These are phyloP conservation scores for Phytophthora niederhauseri DNA, from an alignment of 352 stramenopile species.

Conservation along the genomic window DNA sequence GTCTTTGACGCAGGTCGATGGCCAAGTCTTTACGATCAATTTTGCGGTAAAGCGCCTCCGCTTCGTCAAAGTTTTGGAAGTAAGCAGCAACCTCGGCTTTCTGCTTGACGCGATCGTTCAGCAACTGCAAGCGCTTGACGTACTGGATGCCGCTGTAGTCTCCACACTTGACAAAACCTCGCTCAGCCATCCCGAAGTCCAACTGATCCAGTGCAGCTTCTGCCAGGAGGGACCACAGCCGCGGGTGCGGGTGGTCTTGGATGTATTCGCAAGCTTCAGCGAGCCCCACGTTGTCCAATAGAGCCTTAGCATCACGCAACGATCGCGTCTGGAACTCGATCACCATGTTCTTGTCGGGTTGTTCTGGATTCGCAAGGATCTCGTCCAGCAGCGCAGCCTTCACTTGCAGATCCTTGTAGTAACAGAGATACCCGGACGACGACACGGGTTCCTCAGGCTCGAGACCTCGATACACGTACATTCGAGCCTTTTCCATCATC, in stretches of 20 bases:
- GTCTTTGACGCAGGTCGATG: constrained; percentile 88
- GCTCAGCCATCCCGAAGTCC: constrained; percentile 93
- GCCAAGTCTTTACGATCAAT: constrained; percentile 96
- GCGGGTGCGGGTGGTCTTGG: constrained; percentile 84
- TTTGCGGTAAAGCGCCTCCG: constrained; percentile 91
- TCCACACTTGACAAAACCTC: constrained; percentile 90
- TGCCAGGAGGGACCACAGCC: constrained; percentile 88
- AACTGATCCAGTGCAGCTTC: constrained; percentile 90
- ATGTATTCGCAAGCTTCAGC: constrained; percentile 84
- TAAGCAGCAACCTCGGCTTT: constrained; percentile 91
- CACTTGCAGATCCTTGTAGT: constrained; percentile 90
- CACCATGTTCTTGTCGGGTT: constrained; percentile 78
- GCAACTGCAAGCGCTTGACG: constrained; percentile 86
- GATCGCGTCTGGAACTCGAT: constrained; percentile 91
- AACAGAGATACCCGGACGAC: constrained; percentile 89
- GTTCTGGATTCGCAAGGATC: constrained; percentile 82
- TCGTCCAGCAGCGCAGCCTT: constrained; percentile 87
- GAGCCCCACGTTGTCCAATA: constrained; percentile 86
- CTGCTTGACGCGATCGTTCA: constrained; percentile 93
- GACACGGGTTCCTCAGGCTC: constrained; percentile 91
- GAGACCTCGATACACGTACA: constrained; percentile 89
- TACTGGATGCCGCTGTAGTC: constrained; percentile 95
- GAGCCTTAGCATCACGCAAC: constrained; percentile 86
- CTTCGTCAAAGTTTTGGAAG: constrained; percentile 94
- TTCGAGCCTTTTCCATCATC: constrained; percentile 93